A percentile compares a stretch with the other conserved stretches of the same genome.
These are phyloP conservation scores for Pythium aristosporum DNA, from an alignment of 352 stramenopile species.

Conservation along the genomic window DNA sequence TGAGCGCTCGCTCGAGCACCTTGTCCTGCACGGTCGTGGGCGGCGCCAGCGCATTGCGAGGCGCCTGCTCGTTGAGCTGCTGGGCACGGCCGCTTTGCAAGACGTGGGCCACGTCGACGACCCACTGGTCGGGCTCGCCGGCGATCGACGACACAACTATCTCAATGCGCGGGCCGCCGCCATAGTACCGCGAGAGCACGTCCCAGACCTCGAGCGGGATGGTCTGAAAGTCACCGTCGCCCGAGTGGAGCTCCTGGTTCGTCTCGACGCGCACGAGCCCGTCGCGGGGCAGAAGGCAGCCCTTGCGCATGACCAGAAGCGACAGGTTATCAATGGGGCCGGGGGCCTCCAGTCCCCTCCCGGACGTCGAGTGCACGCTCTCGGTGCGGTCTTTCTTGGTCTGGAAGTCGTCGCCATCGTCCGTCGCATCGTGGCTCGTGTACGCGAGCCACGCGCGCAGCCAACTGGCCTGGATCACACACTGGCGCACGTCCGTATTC, in stretches of 20 bases:
- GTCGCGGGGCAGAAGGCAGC: slow-evolving; percentile 43
- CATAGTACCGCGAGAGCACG: slow-evolving; percentile 67
- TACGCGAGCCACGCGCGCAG: slow-evolving; percentile 65
- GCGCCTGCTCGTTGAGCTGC: slow-evolving; percentile 29
- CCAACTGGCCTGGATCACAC: slow-evolving; percentile 59
- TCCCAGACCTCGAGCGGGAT: slow-evolving; percentile 71
- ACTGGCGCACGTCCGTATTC: slow-evolving; percentile 44
- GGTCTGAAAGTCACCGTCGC: slow-evolving; percentile 53
- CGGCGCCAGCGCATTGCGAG: slow-evolving; percentile 19
- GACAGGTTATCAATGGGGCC: slow-evolving; percentile 63
- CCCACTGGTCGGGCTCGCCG: slow-evolving; percentile 23
- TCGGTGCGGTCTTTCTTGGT: slow-evolving; percentile 15
- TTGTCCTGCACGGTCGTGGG: slow-evolving; percentile 27
- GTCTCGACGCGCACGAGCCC: slow-evolving; percentile 35
- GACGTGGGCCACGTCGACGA: slow-evolving; percentile 21
- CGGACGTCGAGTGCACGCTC: slow-evolving; percentile 8
- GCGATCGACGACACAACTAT: slow-evolving; percentile 34
- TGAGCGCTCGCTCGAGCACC: slow-evolving; percentile 47
- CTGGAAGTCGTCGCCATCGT: slow-evolving; percentile 2
- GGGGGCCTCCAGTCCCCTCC: slow-evolving; percentile 14
- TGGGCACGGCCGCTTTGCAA: slow-evolving; percentile 18
- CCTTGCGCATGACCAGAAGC: slow-evolving; percentile 53
- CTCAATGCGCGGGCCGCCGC: slow-evolving; percentile 60
- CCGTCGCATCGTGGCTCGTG: slow-evolving; percentile 34
- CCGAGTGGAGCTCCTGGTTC: slow-evolving; percentile 16